phyloP scores from a whole-genome alignment of 768 basidiomycete species.

The Pisolithus microcarpus region DNA sequence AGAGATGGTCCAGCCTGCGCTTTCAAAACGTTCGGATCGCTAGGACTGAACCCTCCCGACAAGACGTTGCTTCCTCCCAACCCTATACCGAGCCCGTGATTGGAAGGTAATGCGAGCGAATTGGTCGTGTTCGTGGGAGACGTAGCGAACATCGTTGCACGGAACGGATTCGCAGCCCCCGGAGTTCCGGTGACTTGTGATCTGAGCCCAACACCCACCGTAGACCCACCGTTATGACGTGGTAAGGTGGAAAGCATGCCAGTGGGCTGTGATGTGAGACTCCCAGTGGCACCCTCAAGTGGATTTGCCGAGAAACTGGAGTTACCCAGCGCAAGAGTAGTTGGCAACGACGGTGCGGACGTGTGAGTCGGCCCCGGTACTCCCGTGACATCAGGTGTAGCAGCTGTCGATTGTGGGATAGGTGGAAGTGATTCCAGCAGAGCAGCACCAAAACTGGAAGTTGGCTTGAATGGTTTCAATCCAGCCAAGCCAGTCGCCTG shows the following conservation, averaged over 20 bases:
- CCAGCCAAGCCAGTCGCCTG: constrained; percentile 50
- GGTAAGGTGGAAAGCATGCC: constrained; percentile 10
- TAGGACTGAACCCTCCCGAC: constrained; percentile 15
- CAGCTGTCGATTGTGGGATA: constrained; percentile 52
- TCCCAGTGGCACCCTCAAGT: constrained; percentile 15
- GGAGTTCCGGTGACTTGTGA: constrained; percentile 54
- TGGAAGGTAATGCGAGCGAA: constrained; percentile 14
- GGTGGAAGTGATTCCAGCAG: constrained; percentile 69
- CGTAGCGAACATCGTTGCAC: constrained; percentile 49
- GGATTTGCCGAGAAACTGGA: constrained; percentile 5
- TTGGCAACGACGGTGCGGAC: constrained; percentile 21
- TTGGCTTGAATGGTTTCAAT: constrained; percentile 77
- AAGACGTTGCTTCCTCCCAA: constrained; percentile 18
- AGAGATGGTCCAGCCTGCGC: constrained; percentile 41
- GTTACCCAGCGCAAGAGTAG: constrained; percentile 9
- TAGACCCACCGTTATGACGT: constrained; percentile 13
- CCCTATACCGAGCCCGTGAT: constrained; percentile 15
- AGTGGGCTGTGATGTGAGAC: constrained; percentile 31
- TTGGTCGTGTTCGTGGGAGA: constrained; percentile 1
- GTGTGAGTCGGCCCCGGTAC: constrained; percentile 7
- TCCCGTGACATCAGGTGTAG: constrained; percentile 34
- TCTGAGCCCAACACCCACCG: constrained; percentile 42
- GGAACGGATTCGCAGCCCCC: constrained; percentile 55
- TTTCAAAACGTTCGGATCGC: constrained; percentile 12
- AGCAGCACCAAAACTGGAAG: constrained; percentile 71